A percentile compares a stretch with the other conserved stretches of the same genome.
Conservation (phyloP, 345 rosid species). For the Corchorus capsularis region DNA sequence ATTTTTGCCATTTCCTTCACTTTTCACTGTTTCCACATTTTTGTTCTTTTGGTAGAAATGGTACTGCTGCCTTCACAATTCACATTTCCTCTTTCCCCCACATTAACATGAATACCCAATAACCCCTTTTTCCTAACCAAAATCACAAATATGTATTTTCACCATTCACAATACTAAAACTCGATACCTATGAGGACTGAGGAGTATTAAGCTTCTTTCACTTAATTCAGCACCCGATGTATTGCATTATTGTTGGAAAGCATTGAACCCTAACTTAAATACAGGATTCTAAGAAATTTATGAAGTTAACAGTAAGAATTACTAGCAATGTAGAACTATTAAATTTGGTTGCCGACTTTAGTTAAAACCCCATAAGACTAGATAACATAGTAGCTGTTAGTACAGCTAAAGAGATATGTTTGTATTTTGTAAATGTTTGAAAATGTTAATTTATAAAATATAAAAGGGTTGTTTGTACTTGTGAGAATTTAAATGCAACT, state of each 20-base stretch:
- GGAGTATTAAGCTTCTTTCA: too few relatives aligned
- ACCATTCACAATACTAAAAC: too few relatives aligned
- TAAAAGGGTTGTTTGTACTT: neutral
- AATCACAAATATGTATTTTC: too few relatives aligned
- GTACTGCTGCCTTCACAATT: neutral
- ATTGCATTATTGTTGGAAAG: too few relatives aligned
- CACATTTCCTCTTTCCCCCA: neutral
- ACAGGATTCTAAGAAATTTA: neutral
- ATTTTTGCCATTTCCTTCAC: slow-evolving; percentile 1
- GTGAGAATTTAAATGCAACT: slow-evolving; percentile 17
- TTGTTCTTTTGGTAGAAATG: slow-evolving; percentile 1
- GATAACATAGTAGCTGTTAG: neutral
- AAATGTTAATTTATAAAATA: neutral
- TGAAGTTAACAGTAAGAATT: neutral
- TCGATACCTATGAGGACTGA: too few relatives aligned
- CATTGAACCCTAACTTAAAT: neutral
- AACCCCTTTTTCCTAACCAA: neutral
- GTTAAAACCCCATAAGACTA: neutral
- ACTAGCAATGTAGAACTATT: neutral
- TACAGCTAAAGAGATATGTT: neutral
- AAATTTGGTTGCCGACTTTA: neutral
- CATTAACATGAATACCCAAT: neutral
- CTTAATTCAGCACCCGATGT: too few relatives aligned
- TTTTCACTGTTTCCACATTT: neutral
- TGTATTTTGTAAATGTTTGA: neutral